Evolutionary conservation across 2,329 filamentous ascomycete species (phyloP), one percentile per base, ranked within the genome.

Genomic region (Magnaporthiopsis incrustans): DNA sequence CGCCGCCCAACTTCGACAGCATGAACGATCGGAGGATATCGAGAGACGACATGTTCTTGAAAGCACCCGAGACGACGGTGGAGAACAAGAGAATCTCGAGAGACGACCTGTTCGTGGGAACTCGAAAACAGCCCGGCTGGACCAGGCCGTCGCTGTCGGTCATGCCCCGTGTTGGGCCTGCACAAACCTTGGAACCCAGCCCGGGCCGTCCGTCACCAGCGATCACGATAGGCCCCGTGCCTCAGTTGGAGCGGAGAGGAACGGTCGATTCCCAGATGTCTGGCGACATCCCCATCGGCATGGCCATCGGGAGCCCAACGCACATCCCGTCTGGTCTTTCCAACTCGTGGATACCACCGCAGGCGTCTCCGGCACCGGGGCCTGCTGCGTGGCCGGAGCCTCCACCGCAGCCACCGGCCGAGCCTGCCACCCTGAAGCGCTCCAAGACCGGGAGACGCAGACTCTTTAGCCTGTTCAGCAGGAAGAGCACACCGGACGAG

Each of bases 281-380:
- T 2, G 75, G 77, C 10, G 78, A 79, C 59, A 76, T 78, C 66
- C 80, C 78, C 68, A 92, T 92, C 66, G 90, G 90, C 12, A 87
- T 92, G 81, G 89, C 89, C 1, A 76, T 92, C 64, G 89, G 89
- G 38, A 92, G 89, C 70, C 89, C 89, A 30, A 77, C 80, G n/a
- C 77, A 78, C 56, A 73, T 76, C 22, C 76, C 77, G 4, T 44
- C 71, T 70, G 30, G 60, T 30, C 57, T 67, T 61, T 61, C 66
- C 62, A 50, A 7, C 27, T 32, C 14, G 44, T 65, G 56, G 66
- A 58, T 32, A 59, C 66, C 66, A 59, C 68, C n/a, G 22, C 44
- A 35, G 56, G 61, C 56, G 14, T 64, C 27, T 1, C 35, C 18
- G 12, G 35, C 38, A n/a, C 50, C 27, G n/a, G 50, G 38, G 50